These are phyloP conservation scores for Theobroma grandiflorum DNA, from an alignment of 441 rosid species.

Conservation along the genomic window DNA sequence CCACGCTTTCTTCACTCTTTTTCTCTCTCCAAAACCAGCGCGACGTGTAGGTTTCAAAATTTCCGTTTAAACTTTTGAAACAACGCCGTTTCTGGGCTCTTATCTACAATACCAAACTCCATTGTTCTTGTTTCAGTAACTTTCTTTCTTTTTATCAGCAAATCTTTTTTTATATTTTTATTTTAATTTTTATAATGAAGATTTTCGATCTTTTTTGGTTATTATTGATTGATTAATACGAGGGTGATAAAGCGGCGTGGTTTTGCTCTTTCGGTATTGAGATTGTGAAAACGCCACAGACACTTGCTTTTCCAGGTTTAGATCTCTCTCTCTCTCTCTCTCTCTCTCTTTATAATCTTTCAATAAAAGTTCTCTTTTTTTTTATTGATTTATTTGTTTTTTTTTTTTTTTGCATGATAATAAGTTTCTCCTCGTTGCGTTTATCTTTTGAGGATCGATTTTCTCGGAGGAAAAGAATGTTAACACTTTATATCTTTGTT, in stretches of 20 bases:
- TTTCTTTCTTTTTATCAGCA: background rate
- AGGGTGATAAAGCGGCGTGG: conserved; percentile 2
- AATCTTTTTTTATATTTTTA: background rate
- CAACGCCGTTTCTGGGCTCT: background rate
- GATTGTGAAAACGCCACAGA: conserved; percentile 8
- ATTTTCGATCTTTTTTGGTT: background rate
- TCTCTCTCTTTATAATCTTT: background rate
- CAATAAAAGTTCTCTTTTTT: background rate
- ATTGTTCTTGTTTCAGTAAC: background rate
- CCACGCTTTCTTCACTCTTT: too few relatives aligned
- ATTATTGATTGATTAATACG: background rate
- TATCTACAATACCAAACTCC: background rate
- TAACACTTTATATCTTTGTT: background rate
- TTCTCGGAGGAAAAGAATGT: background rate
- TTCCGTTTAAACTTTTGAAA: background rate
- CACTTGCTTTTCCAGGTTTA: background rate
- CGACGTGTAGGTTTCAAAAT: background rate
- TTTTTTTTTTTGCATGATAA: background rate
- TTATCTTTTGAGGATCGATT: background rate
- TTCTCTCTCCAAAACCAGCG: background rate
- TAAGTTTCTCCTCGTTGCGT: background rate
- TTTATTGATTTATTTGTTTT: background rate
- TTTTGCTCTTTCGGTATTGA: background rate
- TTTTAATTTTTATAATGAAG: background rate
- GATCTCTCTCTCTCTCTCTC: background rate